A percentile compares a stretch with the other conserved stretches of the same genome.
Evolutionary conservation across 345 rosid genomes (phyloP).

Genomic region (Dimocarpus longan): DNA sequence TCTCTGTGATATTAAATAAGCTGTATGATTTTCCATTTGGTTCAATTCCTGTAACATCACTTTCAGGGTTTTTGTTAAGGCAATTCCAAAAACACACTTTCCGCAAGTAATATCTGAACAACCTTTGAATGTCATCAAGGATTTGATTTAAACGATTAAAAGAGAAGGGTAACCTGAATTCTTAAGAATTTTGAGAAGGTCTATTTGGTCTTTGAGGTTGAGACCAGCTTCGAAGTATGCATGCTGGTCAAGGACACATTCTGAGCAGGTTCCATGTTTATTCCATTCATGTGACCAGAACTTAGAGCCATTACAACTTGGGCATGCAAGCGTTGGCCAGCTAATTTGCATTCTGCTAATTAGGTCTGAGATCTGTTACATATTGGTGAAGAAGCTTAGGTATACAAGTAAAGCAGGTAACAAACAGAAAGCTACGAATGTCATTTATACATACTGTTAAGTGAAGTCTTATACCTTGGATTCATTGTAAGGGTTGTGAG

Average conservation of each 20-base stretch:
- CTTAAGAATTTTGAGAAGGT: constrained; percentile 5
- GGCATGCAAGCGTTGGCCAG: constrained; percentile 2
- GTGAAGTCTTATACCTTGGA: background rate
- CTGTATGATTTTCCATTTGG: background rate
- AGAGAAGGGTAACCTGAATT: background rate
- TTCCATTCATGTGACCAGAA: constrained; percentile 1
- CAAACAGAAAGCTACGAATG: no score
- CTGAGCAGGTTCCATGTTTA: constrained; percentile 6
- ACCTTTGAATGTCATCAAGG: background rate
- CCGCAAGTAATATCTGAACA: no score
- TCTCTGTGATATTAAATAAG: background rate
- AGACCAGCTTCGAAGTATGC: background rate
- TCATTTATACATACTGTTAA: no score
- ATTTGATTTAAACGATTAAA: background rate
- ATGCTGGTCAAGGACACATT: background rate
- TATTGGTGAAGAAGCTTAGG: no score
- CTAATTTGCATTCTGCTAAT: constrained; percentile 5
- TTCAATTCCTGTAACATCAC: background rate
- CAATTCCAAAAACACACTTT: no score
- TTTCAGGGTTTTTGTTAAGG: background rate
- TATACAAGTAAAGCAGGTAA: no score
- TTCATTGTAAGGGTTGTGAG: background rate
- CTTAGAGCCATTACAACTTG: background rate
- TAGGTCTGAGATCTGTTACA: background rate
- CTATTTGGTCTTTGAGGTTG: background rate